Evolutionary conservation across 2,329 filamentous ascomycete species (phyloP), one percentile per base, ranked within the genome.

Genomic region (Bipolaris oryzae): DNA sequence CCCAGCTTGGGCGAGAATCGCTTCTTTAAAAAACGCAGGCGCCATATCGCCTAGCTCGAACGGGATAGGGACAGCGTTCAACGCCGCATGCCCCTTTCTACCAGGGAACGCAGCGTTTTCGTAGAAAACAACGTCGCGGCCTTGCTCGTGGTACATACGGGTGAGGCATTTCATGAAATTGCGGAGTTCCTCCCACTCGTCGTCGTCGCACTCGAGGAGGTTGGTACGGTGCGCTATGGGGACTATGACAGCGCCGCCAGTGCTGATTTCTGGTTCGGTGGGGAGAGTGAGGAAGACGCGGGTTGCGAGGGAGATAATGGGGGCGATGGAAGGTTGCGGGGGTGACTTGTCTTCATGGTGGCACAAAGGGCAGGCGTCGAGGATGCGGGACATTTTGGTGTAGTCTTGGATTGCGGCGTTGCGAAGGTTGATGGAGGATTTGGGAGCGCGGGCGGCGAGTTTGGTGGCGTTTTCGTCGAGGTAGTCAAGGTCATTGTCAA

Each of bases 81-180:
- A 87, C 6, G 92, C 89, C 0, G 95, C 95, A 76, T 99, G 95
- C 57, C 85, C 83, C 65, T 89, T 90, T 16, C 90, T 84, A 3
- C 89, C 85, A 1, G 92, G 92, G 13, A 87, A 82, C 0, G 92
- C 93, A 2, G 95, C 95, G 74, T 99, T 98, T 73, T 99, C 95
- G 81, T 99, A 99, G 79, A 99, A 99, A 61, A 99, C 81, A 9
- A 98, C 93, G 68, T 95, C 91, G 49, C 91, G 89, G 10, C 93
- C 92, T 75, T 96, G 92, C 41, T 93, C 90, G 78, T 96, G 92
- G 77, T 98, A 99, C 86, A 97, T 89, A 42, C 94, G 87, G 4
- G 90, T 97, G 18, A 99, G 83, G 56, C 87, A 90, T 80, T 99
- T 99, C 94, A 98, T 98, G 74, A 99, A 99, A 76, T 99, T 99